Evolutionary conservation across 441 rosid genomes (phyloP), one percentile per base, ranked within the genome.

Genomic region (Eruca vesicaria): DNA sequence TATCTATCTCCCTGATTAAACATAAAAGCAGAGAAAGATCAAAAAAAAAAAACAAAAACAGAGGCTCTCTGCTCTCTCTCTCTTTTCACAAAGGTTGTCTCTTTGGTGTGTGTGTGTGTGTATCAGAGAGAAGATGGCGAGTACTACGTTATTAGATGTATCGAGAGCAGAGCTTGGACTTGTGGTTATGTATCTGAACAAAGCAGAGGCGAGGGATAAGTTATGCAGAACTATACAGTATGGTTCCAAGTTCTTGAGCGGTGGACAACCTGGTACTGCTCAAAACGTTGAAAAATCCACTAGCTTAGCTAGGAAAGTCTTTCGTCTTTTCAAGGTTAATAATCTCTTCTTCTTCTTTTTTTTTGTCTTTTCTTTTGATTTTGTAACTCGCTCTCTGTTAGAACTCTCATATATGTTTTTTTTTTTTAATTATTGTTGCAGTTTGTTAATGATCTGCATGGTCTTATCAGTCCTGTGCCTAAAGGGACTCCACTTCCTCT

Each of bases 401-500:
- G 7, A 4, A 57, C 48, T 75, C n/a, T n/a, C n/a, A n/a, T n/a
- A 16, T 56, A 15, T 67, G 31, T 53, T 52, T 0, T 15, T 48
- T 15, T 9, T 7, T 4, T 5, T 2, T 26, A 26, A 6, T 21
- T 6, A 11, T 33, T 66, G 33, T 80, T 83, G 86, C 91, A 94
- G 98, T 94, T 90, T 77, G 90, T 94, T 82, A 94, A 94, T 82
- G 98, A 94, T 81, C 82, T 94, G 78, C 95, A 91, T 10, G 91
- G 73, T 65, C 95, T 94, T 71, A 83, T 92, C 56, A 90, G 94
- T 71, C 98, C 98, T 48, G 84, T 87, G 67, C 93, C 98, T 38
- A 87, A 84, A 81, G 98, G 93, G 70, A 92, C 97, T 78, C 98
- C 98, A 3, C 85, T 94, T 64, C 86, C 97, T 11, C 91, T 94